Evolutionary conservation across 2,329 filamentous ascomycete genomes (phyloP), one percentile per base, ranked within the genome.

Genomic region (Fusarium floridanum): DNA sequence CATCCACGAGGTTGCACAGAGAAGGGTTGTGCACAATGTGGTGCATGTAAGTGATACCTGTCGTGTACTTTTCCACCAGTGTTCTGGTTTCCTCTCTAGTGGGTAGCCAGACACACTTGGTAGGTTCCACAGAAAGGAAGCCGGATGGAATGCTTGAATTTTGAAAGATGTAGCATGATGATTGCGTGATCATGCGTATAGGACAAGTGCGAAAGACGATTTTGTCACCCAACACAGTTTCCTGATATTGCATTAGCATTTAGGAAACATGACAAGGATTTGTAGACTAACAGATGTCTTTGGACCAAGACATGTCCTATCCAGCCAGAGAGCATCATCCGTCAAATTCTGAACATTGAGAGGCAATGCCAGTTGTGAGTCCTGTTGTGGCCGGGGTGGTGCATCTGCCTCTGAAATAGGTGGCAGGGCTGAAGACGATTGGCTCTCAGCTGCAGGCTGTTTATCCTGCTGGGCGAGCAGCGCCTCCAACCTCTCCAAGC

Each of bases 21-120:
- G 80, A 75, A 5, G 81, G 81, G 8, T 34, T 68, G 48, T 83
- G 81, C 12, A 82, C 61, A 36, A 83, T 66, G 63, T 82, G 80
- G 61, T 82, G 80, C 62, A 82, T 79, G 55, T 79, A 79, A 20
- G 77, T 80, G 60, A 82, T 74, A 48, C 80, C 77, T 11, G 64
- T 63, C 45, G 78, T 69, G 64, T 82, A 83, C 64, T 81, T 82
- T 53, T 80, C 73, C 10, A 81, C 32, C 32, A 83, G 64, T 37
- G 77, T 64, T 36, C 74, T 78, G n/a, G 77, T 76, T 70, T 83
- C 81, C 7, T 81, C 77, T 20, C 80, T 78, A 11, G 75, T 77
- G 36, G 81, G 81, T 7, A 83, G 60, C 81, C 81, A 82, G 24
- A 83, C 80, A 55, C 81, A 82, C 61, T 75, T 80, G 41, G 78